Percentiles rank a stretch among this genome's conserved stretches.
These are phyloP conservation scores for Aspergillus persii DNA, from an alignment of 2,329 filamentous ascomycete species.

Conservation along the genomic window DNA sequence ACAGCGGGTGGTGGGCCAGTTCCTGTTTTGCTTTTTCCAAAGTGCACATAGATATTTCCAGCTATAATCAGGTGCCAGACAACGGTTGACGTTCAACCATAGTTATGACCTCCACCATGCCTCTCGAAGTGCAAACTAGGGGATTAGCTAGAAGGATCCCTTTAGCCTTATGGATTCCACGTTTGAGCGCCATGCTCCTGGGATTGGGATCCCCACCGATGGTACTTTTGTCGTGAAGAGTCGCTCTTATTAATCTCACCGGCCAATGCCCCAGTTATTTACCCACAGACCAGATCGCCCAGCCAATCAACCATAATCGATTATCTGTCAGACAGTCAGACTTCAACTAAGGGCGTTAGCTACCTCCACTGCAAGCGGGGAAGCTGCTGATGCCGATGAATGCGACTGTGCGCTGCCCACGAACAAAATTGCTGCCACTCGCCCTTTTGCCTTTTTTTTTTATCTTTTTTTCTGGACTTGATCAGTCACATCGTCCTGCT, in stretches of 20 bases:
- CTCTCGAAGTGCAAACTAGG: too few species aligned
- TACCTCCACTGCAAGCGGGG: not conserved
- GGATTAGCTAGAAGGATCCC: too few species aligned
- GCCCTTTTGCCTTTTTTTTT: not conserved
- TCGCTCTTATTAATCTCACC: not conserved
- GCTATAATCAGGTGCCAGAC: too few species aligned
- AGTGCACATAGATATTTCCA: not conserved
- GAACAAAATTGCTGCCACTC: not conserved
- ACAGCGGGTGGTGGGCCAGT: not conserved
- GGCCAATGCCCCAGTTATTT: not conserved
- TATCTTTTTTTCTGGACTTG: not conserved
- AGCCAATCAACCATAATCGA: not conserved
- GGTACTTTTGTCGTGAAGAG: not conserved
- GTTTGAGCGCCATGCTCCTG: not conserved
- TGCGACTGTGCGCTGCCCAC: not conserved
- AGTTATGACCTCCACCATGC: too few species aligned
- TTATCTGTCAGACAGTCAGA: not conserved
- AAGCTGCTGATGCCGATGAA: not conserved
- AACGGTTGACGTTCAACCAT: too few species aligned
- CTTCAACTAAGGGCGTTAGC: not conserved
- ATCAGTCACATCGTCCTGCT: not conserved
- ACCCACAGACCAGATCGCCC: not conserved
- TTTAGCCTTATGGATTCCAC: not conserved
- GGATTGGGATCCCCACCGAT: not conserved
- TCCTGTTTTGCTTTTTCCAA: not conserved